phyloP scores from a whole-genome alignment of 202 grass and related monocot species.

The Saccharum hybrid region DNA sequence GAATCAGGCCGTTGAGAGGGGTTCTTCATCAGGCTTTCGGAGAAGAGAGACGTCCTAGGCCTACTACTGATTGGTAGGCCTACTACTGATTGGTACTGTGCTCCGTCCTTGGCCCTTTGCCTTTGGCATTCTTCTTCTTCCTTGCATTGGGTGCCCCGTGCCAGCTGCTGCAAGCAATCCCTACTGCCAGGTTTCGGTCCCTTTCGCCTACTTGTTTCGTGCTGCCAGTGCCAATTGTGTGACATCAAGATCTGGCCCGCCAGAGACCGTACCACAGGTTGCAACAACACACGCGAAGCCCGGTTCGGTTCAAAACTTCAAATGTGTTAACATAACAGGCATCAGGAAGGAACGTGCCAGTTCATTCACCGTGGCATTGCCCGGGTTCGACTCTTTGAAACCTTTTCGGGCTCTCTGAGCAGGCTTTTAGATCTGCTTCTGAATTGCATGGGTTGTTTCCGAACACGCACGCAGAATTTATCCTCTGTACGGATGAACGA shows the following conservation, averaged over 20 bases:
- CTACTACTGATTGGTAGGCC: too few relatives aligned
- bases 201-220: not conserved
- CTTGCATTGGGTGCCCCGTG: not conserved
- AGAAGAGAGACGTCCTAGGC: not conserved
- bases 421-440: conserved; percentile 1
- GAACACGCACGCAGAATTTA: not conserved
- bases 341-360: not conserved
- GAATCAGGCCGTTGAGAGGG: conserved; percentile 46
- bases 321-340: not conserved
- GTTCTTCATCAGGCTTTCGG: conserved; percentile 20
- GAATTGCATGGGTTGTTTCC: not conserved
- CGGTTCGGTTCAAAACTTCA: not conserved
- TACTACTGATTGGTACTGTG: too few relatives aligned
- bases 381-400: too few relatives aligned
- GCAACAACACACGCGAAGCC: too few relatives aligned
- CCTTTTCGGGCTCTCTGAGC: too few relatives aligned
- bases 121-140: not conserved
- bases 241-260: too few relatives aligned
- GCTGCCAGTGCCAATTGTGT: not conserved
- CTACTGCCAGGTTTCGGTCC: not conserved
- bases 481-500: not conserved
- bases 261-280: too few relatives aligned
- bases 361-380: too few relatives aligned
- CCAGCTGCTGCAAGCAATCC: conserved; percentile 1
- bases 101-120: not conserved